Evolutionary conservation across 2,329 filamentous ascomycete genomes (phyloP).

Genomic region (Hymenoscyphus fraxineus): DNA sequence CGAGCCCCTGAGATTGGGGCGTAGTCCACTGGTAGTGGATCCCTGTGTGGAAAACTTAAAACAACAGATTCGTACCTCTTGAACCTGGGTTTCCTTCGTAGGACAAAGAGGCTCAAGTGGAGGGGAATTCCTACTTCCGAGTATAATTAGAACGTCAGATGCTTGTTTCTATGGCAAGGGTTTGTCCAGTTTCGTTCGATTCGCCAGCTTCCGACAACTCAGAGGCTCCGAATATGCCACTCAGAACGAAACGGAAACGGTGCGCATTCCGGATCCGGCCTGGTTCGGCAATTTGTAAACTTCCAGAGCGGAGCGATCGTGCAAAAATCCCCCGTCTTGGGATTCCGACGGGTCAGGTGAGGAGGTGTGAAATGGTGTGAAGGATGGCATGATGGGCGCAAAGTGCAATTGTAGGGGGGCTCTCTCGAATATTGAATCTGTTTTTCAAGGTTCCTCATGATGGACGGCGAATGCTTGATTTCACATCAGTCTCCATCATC

Average conservation of each 20-base stretch:
- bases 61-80: not conserved
- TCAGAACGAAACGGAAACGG: not conserved
- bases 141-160: not conserved
- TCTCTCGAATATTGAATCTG: not conserved
- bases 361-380: too few species aligned
- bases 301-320: not conserved
- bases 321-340: not conserved
- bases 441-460: not conserved
- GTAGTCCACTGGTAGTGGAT: not conserved
- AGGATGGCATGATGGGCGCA: not conserved
- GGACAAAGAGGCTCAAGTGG: not conserved
- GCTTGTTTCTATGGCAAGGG: not conserved
- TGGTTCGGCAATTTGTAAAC: not conserved
- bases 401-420: not conserved
- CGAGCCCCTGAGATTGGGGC: conserved; percentile 6
- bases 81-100: not conserved
- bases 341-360: not conserved
- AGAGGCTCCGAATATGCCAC: not conserved
- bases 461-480: not conserved
- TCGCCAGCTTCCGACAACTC: not conserved
- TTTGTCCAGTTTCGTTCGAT: not conserved
- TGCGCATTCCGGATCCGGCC: not conserved
- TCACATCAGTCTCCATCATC: not conserved
- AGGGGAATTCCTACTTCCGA: not conserved
- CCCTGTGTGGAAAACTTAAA: not conserved